A percentile compares a stretch with the other conserved stretches of the same genome.
Evolutionary conservation across 1,139 yeast species (phyloP).

Genomic region (Ogataea hybrid): DNA sequence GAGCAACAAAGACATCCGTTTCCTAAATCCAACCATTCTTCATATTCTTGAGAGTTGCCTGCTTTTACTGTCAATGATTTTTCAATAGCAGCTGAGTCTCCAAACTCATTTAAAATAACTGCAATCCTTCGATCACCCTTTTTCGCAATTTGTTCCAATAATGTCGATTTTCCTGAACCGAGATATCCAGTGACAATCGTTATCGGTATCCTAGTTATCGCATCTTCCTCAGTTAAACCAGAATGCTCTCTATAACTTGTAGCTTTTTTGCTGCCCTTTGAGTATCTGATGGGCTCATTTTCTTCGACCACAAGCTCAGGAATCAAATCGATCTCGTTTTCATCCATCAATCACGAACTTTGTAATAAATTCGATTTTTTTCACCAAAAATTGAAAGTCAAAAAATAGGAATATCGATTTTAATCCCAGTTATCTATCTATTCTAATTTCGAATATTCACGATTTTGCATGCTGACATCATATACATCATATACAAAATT

Average conservation of each 20-base stretch:
- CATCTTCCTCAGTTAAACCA: slow-evolving; percentile 15
- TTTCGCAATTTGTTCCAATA: slow-evolving; percentile 70
- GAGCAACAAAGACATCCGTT: slow-evolving; percentile 97
- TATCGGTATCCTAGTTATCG: slow-evolving; percentile 68
- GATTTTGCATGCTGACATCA: too few species aligned
- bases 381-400: too few species aligned
- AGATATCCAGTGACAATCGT: slow-evolving; percentile 92
- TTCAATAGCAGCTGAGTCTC: slow-evolving; percentile 87
- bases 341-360: too few species aligned
- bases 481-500: too few species aligned
- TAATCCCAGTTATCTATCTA: too few species aligned
- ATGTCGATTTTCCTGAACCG: slow-evolving; percentile 93
- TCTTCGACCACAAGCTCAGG: slow-evolving; percentile 47
- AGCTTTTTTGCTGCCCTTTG: slow-evolving; percentile 11
- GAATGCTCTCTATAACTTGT: slow-evolving; percentile 21
- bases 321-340: slow-evolving; percentile 39
- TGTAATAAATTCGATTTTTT: too few species aligned
- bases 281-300: slow-evolving; percentile 25
- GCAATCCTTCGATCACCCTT: slow-evolving; percentile 75
- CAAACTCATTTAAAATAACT: slow-evolving; percentile 87
- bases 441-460: too few species aligned
- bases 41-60: slow-evolving; percentile 53
- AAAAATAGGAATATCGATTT: too few species aligned
- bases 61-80: slow-evolving; percentile 78
- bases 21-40: slow-evolving; percentile 95